phyloP scores from a whole-genome alignment of 2,329 filamentous ascomycete species.

The Aquanectria penicillioides region DNA sequence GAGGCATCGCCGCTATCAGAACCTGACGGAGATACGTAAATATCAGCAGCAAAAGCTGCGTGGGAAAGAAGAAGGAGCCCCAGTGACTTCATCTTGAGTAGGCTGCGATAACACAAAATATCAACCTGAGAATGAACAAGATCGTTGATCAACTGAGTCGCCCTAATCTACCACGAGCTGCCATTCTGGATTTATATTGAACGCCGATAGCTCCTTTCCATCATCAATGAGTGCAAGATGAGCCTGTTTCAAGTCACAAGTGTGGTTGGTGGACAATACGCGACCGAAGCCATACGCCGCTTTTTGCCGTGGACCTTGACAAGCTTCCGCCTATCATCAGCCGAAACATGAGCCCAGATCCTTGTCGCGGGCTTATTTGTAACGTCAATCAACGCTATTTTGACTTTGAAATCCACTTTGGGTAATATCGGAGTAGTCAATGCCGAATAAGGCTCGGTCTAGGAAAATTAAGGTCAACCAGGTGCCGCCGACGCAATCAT shows the following conservation, averaged over 20 bases:
- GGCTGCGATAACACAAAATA: too few relatives aligned
- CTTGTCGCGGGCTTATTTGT: neutral
- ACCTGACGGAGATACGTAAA: slow-evolving; percentile 57
- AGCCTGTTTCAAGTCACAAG: neutral
- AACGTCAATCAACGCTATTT: neutral
- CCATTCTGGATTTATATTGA: too few relatives aligned
- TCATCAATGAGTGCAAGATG: neutral
- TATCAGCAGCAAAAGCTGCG: slow-evolving; percentile 40
- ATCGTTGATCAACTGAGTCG: too few relatives aligned
- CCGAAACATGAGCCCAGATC: neutral
- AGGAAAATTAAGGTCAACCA: neutral
- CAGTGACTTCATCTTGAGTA: slow-evolving; percentile 11
- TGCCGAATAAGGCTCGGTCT: neutral
- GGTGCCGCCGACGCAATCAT: neutral
- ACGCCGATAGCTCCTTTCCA: neutral
- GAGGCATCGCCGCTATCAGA: slow-evolving; percentile 48
- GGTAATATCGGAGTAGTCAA: slow-evolving; percentile 1
- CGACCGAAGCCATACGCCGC: neutral
- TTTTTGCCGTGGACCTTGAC: neutral
- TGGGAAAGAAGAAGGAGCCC: slow-evolving; percentile 2
- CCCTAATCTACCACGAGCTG: too few relatives aligned
- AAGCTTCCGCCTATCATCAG: slow-evolving; percentile 11
- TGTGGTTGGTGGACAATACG: slow-evolving; percentile 12
- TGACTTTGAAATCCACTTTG: neutral
- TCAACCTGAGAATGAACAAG: too few relatives aligned